Conservation (phyloP, 2,329 filamentous ascomycete genomes). For the Exophiala phaeomuriformis region DNA sequence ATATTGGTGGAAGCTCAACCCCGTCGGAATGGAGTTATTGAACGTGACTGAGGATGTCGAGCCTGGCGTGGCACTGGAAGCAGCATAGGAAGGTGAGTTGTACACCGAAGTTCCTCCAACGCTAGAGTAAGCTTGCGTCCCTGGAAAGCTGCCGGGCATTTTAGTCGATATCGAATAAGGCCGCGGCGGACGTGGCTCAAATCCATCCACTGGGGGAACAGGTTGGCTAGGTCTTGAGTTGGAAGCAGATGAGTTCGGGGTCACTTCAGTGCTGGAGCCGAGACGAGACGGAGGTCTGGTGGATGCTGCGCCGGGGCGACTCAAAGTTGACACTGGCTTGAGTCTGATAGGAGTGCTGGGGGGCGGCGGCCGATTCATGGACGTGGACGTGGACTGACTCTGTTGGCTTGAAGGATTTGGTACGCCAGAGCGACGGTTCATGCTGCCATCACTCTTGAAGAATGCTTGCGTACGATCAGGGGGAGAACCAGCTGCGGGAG, state of each 20-base stretch:
- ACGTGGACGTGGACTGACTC: not conserved
- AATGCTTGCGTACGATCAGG: slow-evolving; percentile 21
- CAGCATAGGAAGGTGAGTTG: not conserved
- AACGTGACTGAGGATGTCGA: no score
- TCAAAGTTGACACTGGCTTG: not conserved
- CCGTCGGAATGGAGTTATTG: no score
- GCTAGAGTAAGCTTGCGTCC: slow-evolving; percentile 7
- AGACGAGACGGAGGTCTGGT: not conserved
- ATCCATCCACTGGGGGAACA: not conserved
- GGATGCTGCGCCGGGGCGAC: not conserved
- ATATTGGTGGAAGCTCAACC: not conserved
- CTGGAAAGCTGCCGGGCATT: slow-evolving; percentile 23
- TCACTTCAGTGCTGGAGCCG: not conserved
- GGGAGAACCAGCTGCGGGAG: not conserved
- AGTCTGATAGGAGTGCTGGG: not conserved
- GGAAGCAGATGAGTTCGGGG: not conserved
- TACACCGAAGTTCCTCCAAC: slow-evolving; percentile 20
- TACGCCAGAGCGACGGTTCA: slow-evolving; percentile 9
- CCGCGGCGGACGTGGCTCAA: not conserved
- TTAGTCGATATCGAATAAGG: not conserved
- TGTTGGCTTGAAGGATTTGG: not conserved
- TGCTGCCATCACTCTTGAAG: slow-evolving; percentile 19
- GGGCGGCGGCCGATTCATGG: not conserved
- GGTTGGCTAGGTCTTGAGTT: not conserved
- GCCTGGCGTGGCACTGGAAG: not conserved